These are phyloP conservation scores for Lojkania enalia DNA, from an alignment of 2,329 filamentous ascomycete species.

Conservation along the genomic window DNA sequence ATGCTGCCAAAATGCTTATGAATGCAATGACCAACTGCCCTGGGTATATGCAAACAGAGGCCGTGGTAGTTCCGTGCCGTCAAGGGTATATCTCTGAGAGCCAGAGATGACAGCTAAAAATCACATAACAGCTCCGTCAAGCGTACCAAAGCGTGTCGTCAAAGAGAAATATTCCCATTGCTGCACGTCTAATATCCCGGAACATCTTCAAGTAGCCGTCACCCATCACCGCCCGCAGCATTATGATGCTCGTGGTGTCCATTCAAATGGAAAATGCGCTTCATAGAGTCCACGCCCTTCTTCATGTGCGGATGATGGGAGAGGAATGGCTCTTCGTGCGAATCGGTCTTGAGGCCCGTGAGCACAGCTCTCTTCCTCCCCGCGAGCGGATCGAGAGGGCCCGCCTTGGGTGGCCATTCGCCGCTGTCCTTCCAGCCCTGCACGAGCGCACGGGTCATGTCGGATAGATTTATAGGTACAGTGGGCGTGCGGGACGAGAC, in stretches of 20 bases:
- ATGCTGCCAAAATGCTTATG: too few relatives aligned
- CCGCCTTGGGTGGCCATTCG: constrained; percentile 79
- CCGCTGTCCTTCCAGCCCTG: constrained; percentile 91
- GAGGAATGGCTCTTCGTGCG: constrained; percentile 34
- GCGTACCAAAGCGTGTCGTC: too few relatives aligned
- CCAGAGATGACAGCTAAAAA: too few relatives aligned
- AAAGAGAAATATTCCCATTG: too few relatives aligned
- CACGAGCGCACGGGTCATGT: constrained; percentile 80
- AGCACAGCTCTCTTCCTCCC: constrained; percentile 39
- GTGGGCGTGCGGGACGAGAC: constrained; percentile 77
- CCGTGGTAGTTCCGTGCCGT: too few relatives aligned
- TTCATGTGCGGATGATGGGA: constrained; percentile 46
- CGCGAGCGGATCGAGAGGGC: constrained; percentile 52
- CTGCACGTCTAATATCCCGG: too few relatives aligned
- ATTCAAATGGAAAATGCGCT: constrained; percentile 48
- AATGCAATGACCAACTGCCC: too few relatives aligned
- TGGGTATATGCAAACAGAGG: too few relatives aligned
- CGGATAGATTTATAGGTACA: constrained; percentile 83
- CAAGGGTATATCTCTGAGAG: too few relatives aligned
- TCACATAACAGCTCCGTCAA: too few relatives aligned
- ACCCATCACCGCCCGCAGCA: too few relatives aligned
- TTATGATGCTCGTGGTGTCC: constrained; percentile 19
- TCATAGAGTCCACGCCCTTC: constrained; percentile 50
- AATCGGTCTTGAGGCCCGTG: constrained; percentile 17
- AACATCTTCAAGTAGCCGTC: too few relatives aligned